phyloP scores from a whole-genome alignment of 2,329 filamentous ascomycete species.

The Sphaceloma murrayae region DNA sequence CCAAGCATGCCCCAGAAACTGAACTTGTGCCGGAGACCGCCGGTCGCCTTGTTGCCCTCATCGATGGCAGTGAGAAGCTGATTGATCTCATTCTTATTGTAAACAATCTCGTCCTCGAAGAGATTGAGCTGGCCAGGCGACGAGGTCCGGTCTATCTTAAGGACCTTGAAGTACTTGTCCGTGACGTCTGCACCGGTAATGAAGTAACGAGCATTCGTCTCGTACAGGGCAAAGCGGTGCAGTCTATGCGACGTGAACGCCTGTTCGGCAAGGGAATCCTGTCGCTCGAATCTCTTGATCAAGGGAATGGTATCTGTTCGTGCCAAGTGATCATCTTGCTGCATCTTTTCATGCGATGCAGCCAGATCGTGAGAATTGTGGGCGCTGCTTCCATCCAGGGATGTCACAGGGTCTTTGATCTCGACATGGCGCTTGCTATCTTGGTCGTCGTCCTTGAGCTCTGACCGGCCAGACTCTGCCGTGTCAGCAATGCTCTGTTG shows the following conservation, averaged over 20 bases:
- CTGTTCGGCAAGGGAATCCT: slow-evolving; percentile 5
- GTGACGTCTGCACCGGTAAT: slow-evolving; percentile 87
- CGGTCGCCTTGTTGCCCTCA: slow-evolving; percentile 83
- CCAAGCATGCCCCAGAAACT: slow-evolving; percentile 89
- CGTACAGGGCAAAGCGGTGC: slow-evolving; percentile 97
- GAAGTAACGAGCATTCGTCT: slow-evolving; percentile 88
- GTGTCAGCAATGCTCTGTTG: slow-evolving; percentile 4
- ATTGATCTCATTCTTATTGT: slow-evolving; percentile 85
- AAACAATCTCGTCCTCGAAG: slow-evolving; percentile 89
- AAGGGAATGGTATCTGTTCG: slow-evolving; percentile 11
- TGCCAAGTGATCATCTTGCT: neutral
- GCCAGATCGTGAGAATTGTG: neutral
- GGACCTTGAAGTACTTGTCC: slow-evolving; percentile 76
- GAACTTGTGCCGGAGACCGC: slow-evolving; percentile 80
- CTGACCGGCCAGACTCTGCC: neutral
- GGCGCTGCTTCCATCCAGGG: neutral
- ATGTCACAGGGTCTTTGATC: neutral
- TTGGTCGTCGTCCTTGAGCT: neutral
- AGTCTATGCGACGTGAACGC: slow-evolving; percentile 42
- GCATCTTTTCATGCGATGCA: neutral
- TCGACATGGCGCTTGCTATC: neutral
- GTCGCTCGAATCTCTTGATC: slow-evolving; percentile 14
- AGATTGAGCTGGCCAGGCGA: slow-evolving; percentile 71
- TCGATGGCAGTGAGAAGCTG: slow-evolving; percentile 90
- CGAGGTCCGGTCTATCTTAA: slow-evolving; percentile 88